Evolutionary conservation across 768 basidiomycete species (phyloP), one percentile per base, ranked within the genome.

Genomic region (Boletus huronensis): DNA sequence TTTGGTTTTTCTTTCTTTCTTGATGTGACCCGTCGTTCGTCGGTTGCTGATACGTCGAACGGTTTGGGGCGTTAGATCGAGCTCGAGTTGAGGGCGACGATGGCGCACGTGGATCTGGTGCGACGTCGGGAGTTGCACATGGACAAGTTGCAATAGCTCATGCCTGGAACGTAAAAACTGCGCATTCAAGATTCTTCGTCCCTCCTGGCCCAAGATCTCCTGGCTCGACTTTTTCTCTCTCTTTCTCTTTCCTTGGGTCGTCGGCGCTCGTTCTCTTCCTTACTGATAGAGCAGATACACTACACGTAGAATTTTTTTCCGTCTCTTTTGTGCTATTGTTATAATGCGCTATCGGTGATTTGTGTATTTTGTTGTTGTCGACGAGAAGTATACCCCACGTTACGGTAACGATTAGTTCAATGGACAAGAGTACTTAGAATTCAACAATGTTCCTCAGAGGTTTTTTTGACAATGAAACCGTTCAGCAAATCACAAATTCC

Each of bases 101-200:
- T 89, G 35, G 59, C 76, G 5, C 83, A 85, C 62, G 59, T 70
- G 3, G 86, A 88, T 48, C 73, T 88, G 46, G 71, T 81, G 38
- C 78, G 75, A 53, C 80, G 78, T 56, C 79, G 83, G 21, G 72
- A 79, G 17, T 66, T 69, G 5, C 86, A 87, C 62, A 78, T 81
- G 21, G 67, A 71, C 34, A 70, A 67, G 35, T 68, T 85, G 51
- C 70, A 67, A 29, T 68, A 75, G 55, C 68, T 82, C 47, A 69
- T 79, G 63, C 74, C 66, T 25, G 69, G 32, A 21, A 57, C 48
- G 26, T 60, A 8, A 29, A 31, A n/a, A 49, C 16, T 5, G 34
- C 2, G 1, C n/a, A 21, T 0, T 19, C 45, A 14, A 21, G n/a
- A 21, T 19, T 1, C 43, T 23, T 19, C 7, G 35, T 17, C n/a